Conservation (phyloP, 2,329 filamentous ascomycete genomes). For the Boeremia lycopersici region DNA sequence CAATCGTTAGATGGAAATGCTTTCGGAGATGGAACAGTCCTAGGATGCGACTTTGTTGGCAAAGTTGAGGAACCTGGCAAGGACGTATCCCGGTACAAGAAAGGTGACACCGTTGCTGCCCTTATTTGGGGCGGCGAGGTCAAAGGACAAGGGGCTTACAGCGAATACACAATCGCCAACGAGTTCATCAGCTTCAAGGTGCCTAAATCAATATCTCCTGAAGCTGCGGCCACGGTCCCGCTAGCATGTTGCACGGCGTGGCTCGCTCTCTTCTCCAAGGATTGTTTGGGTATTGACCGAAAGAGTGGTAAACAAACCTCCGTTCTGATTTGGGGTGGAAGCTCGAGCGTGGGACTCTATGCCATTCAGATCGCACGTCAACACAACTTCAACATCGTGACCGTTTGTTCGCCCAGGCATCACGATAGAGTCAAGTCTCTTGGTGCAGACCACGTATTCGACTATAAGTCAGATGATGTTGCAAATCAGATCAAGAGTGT, state of each 20-base stretch:
- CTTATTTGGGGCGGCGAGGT: slow-evolving; percentile 33
- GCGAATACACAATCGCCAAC: slow-evolving; percentile 48
- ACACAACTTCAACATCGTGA: slow-evolving; percentile 15
- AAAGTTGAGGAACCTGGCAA: slow-evolving; percentile 43
- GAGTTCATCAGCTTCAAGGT: slow-evolving; percentile 51
- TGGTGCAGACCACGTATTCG: slow-evolving; percentile 30
- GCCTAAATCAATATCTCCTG: slow-evolving; percentile 35
- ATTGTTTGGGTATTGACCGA: slow-evolving; percentile 44
- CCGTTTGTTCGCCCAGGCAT: slow-evolving; percentile 23
- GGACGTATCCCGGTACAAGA: slow-evolving; percentile 30
- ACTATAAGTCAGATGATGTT: slow-evolving; percentile 54
- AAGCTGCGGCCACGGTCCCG: slow-evolving; percentile 49
- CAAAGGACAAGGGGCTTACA: slow-evolving; percentile 43
- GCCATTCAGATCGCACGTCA: slow-evolving; percentile 26
- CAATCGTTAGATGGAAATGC: slow-evolving; percentile 33
- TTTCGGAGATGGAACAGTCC: too few species aligned
- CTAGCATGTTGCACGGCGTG: slow-evolving; percentile 49
- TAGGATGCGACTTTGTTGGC: slow-evolving; percentile 32
- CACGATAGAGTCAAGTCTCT: slow-evolving; percentile 19
- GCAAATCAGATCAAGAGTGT: slow-evolving; percentile 47
- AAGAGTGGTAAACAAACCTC: slow-evolving; percentile 12
- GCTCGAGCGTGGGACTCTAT: slow-evolving; percentile 39
- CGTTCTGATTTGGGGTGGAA: slow-evolving; percentile 54
- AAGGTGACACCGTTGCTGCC: slow-evolving; percentile 40
- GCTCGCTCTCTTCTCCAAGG: slow-evolving; percentile 50